These are phyloP conservation scores for Podospora comata DNA, from an alignment of 495 filamentous ascomycete species.

Conservation along the genomic window DNA sequence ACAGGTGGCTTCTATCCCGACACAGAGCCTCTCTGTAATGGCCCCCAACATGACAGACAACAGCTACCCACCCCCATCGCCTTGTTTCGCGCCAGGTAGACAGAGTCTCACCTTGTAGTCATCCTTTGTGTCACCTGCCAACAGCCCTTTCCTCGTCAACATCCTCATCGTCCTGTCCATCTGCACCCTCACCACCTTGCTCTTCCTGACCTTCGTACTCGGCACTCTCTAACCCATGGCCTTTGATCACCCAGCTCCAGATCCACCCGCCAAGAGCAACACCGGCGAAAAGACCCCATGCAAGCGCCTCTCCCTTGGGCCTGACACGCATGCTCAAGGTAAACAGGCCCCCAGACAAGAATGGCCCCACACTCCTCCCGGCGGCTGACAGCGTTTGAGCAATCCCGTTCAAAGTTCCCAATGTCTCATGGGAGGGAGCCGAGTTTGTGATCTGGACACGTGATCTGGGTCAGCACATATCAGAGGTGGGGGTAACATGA, in stretches of 20 bases:
- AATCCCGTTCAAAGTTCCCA: constrained; percentile 89
- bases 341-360: constrained; percentile 82
- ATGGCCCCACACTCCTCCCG: constrained; percentile 83
- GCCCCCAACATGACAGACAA: no score
- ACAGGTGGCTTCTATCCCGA: no score
- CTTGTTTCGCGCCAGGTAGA: not conserved
- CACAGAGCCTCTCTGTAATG: no score
- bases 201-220: constrained; percentile 38
- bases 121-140: not conserved
- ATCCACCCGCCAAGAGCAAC: constrained; percentile 73
- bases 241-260: constrained; percentile 68
- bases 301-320: constrained; percentile 78
- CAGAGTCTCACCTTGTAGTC: not conserved
- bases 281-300: constrained; percentile 80
- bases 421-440: constrained; percentile 75
- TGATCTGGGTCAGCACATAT: constrained; percentile 19
- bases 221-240: constrained; percentile 55
- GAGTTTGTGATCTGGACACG: constrained; percentile 79
- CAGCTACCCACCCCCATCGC: no score
- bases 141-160: not conserved
- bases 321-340: constrained; percentile 63
- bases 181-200: constrained; percentile 23
- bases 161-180: constrained; percentile 17
- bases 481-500: not conserved
- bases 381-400: constrained; percentile 92